Conservation (phyloP, 2,329 filamentous ascomycete species). For the Verticillium nonalfalfae region DNA sequence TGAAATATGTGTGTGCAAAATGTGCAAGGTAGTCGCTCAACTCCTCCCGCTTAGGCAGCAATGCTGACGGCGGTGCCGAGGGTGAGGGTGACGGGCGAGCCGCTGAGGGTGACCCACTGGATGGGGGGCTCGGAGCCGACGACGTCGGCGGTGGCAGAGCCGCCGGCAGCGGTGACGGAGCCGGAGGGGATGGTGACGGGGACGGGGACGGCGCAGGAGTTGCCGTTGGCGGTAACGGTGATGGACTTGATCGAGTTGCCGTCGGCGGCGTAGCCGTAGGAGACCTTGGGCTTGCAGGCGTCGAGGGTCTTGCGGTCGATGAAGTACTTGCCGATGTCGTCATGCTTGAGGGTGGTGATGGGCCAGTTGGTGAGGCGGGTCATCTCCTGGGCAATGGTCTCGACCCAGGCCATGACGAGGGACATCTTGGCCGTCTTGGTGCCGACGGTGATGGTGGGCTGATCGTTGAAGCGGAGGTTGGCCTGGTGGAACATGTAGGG, state of each 20-base stretch:
- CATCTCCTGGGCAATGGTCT: constrained; percentile 46
- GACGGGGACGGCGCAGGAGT: constrained; percentile 43
- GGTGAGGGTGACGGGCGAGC: constrained; percentile 34
- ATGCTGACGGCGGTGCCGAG: constrained; percentile 6
- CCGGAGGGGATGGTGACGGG: constrained; percentile 46
- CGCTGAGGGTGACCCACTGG: constrained; percentile 39
- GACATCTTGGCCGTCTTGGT: constrained; percentile 37
- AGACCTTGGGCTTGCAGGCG: constrained; percentile 39
- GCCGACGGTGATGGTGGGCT: constrained; percentile 39
- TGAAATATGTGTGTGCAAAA: not conserved
- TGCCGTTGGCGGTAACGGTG: constrained; percentile 39
- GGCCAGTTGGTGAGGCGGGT: constrained; percentile 34
- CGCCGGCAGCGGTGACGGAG: constrained; percentile 31
- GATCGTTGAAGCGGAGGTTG: constrained; percentile 47
- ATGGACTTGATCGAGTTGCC: constrained; percentile 40
- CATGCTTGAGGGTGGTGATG: constrained; percentile 19
- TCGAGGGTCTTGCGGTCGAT: constrained; percentile 46
- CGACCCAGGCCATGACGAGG: constrained; percentile 51
- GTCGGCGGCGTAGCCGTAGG: constrained; percentile 33
- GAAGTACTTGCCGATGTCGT: constrained; percentile 46
- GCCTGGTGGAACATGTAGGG: constrained; percentile 59
- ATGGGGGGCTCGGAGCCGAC: constrained; percentile 48
- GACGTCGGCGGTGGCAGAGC: constrained; percentile 38
- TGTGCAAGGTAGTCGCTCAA: not conserved
- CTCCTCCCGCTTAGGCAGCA: not conserved